Percentiles rank a stretch among this genome's conserved stretches.
These are phyloP conservation scores for Ballota nigra DNA, from an alignment of 257 asterid species.

Conservation along the genomic window DNA sequence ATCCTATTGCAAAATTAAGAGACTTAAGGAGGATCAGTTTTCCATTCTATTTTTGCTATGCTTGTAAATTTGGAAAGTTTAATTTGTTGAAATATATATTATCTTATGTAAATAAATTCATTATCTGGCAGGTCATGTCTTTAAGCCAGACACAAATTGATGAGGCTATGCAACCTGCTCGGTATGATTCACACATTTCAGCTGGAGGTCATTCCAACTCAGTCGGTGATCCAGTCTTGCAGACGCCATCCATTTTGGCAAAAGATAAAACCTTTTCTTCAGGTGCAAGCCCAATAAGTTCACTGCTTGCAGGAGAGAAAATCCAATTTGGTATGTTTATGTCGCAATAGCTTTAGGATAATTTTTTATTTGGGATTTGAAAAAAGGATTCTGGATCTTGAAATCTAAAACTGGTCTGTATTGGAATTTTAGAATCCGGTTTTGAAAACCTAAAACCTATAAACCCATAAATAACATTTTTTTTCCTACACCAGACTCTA, in stretches of 20 bases:
- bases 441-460: too few relatives aligned
- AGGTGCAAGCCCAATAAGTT: slow-evolving; percentile 80
- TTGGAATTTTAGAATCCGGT: too few relatives aligned
- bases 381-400: too few relatives aligned
- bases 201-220: slow-evolving; percentile 65
- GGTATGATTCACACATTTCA: slow-evolving; percentile 55
- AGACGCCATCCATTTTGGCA: slow-evolving; percentile 50
- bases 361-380: too few relatives aligned
- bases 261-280: slow-evolving; percentile 69
- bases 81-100: not conserved
- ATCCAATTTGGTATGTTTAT: slow-evolving; percentile 78
- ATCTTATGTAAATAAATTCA: slow-evolving; percentile 15
- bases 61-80: not conserved
- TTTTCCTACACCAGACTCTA: too few relatives aligned
- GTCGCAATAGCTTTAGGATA: not conserved
- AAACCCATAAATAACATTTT: too few relatives aligned
- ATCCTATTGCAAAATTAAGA: not conserved
- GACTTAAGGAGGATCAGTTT: not conserved
- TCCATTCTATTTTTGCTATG: slow-evolving; percentile 3
- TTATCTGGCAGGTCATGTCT: slow-evolving; percentile 70
- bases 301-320: slow-evolving; percentile 94
- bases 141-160: slow-evolving; percentile 88
- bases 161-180: slow-evolving; percentile 83
- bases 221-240: slow-evolving; percentile 51
- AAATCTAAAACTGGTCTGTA: too few relatives aligned